A percentile compares a stretch with the other conserved stretches of the same genome.
Evolutionary conservation across 1,284 basidiomycete species (phyloP).

Genomic region (Peniophora sp.): DNA sequence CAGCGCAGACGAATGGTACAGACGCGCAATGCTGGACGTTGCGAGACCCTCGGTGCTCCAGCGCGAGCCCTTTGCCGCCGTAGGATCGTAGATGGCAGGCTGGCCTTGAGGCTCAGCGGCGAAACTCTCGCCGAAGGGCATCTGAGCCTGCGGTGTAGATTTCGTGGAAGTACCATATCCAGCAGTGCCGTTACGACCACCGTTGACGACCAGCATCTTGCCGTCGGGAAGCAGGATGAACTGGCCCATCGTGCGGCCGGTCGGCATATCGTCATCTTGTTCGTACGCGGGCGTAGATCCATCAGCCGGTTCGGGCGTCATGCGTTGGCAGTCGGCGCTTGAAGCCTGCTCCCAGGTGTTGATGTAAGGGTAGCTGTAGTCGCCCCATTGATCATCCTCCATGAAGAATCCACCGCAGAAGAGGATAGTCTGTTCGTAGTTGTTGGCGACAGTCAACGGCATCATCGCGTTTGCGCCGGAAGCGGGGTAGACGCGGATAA

Average conservation of each 20-base stretch:
- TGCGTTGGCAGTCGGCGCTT: slow-evolving; percentile 57
- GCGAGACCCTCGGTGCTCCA: slow-evolving; percentile 65
- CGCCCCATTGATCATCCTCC: slow-evolving; percentile 60
- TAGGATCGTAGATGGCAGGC: slow-evolving; percentile 74
- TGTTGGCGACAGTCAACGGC: slow-evolving; percentile 82
- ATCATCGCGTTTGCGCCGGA: slow-evolving; percentile 88
- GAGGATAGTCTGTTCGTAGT: slow-evolving; percentile 76
- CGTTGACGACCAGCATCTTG: slow-evolving; percentile 70
- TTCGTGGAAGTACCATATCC: slow-evolving; percentile 53
- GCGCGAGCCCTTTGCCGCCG: slow-evolving; percentile 49
- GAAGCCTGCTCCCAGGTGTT: slow-evolving; percentile 61
- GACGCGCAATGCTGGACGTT: slow-evolving; percentile 56
- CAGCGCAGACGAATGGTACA: slow-evolving; percentile 85
- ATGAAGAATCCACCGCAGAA: slow-evolving; percentile 87
- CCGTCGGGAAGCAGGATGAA: slow-evolving; percentile 75
- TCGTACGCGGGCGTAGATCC: slow-evolving; percentile 43
- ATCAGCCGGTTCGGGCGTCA: slow-evolving; percentile 73
- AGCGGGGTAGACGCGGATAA: slow-evolving; percentile 85
- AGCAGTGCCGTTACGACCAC: slow-evolving; percentile 68
- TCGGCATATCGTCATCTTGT: slow-evolving; percentile 68
- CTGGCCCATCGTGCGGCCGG: slow-evolving; percentile 81
- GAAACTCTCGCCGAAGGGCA: slow-evolving; percentile 59
- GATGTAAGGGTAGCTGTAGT: slow-evolving; percentile 57
- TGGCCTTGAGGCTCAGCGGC: slow-evolving; percentile 58
- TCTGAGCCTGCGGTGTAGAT: slow-evolving; percentile 33